phyloP scores from a whole-genome alignment of 495 filamentous ascomycete genomes.

The Evernia prunastri region DNA sequence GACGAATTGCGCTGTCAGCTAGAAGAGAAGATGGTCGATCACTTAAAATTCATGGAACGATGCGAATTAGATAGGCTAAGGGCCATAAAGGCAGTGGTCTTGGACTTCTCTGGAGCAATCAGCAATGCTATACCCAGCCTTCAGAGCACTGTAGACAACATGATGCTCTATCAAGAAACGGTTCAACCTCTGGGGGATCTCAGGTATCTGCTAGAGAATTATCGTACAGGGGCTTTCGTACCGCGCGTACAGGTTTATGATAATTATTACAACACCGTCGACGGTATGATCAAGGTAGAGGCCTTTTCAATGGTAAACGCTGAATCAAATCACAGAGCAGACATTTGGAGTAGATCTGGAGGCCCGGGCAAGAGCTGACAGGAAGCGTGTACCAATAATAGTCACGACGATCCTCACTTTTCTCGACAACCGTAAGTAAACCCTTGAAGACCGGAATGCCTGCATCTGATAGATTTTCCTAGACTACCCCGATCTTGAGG shows the following conservation, averaged over 20 bases:
- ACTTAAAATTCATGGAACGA: slow-evolving; percentile 93
- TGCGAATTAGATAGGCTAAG: slow-evolving; percentile 94
- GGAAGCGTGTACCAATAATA: slow-evolving; percentile 89
- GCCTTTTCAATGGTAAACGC: slow-evolving; percentile 4
- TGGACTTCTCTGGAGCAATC: slow-evolving; percentile 96
- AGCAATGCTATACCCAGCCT: slow-evolving; percentile 96
- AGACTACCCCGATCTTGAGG: slow-evolving; percentile 95
- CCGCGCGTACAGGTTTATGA: slow-evolving; percentile 93
- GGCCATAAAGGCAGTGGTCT: slow-evolving; percentile 93
- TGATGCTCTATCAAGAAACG: slow-evolving; percentile 99
- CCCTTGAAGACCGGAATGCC: slow-evolving; percentile 19
- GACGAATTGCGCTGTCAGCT: slow-evolving; percentile 87
- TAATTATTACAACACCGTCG: slow-evolving; percentile 97
- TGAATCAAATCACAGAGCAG: slow-evolving; percentile 57
- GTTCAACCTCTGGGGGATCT: slow-evolving; percentile 88
- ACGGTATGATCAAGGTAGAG: slow-evolving; percentile 43
- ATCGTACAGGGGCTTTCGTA: slow-evolving; percentile 86
- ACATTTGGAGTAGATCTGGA: slow-evolving; percentile 97
- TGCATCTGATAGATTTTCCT: slow-evolving; percentile 16
- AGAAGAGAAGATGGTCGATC: slow-evolving; percentile 87
- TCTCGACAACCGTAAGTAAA: slow-evolving; percentile 69
- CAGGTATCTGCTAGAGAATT: slow-evolving; percentile 94
- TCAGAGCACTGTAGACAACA: slow-evolving; percentile 90
- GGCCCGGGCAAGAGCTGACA: slow-evolving; percentile 82
- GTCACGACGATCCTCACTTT: slow-evolving; percentile 90